These are phyloP conservation scores for Epithele typhae DNA, from an alignment of 768 basidiomycete genomes.

Conservation along the genomic window DNA sequence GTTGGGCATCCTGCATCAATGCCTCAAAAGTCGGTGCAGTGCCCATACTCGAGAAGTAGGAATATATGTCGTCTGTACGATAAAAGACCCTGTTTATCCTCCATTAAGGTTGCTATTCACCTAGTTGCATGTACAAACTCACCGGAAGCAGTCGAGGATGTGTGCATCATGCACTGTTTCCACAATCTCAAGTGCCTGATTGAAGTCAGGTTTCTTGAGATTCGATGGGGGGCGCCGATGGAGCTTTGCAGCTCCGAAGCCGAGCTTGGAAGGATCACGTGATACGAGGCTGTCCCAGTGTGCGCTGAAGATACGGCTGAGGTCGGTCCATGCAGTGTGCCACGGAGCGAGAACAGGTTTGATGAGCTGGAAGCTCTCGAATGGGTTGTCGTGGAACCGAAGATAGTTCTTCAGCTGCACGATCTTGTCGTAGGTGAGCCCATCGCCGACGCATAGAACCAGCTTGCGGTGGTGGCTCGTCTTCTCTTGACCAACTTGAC, in stretches of 20 bases:
- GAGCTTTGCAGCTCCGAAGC: neutral
- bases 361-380: neutral
- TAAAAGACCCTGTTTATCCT: too few relatives aligned
- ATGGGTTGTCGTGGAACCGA: neutral
- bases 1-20: neutral
- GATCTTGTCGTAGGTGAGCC: constrained; percentile 32
- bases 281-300: constrained; percentile 25
- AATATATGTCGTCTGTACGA: too few relatives aligned
- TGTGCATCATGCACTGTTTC: constrained; percentile 26
- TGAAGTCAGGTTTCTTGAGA: constrained; percentile 1
- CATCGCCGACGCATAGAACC: constrained; percentile 30
- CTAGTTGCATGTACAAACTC: constrained; percentile 1
- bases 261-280: constrained; percentile 28
- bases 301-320: constrained; percentile 15
- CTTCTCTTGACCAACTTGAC: constrained; percentile 27
- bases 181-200: constrained; percentile 18
- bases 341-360: constrained; percentile 6
- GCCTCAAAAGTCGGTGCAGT: too few relatives aligned
- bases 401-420: constrained; percentile 12
- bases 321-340: constrained; percentile 11
- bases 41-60: too few relatives aligned
- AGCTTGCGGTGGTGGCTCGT: constrained; percentile 18
- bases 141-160: constrained; percentile 35
- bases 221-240: neutral
- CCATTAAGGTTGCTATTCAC: too few relatives aligned